Conservation (phyloP, 345 rosid species). For the Angophora floribunda region DNA sequence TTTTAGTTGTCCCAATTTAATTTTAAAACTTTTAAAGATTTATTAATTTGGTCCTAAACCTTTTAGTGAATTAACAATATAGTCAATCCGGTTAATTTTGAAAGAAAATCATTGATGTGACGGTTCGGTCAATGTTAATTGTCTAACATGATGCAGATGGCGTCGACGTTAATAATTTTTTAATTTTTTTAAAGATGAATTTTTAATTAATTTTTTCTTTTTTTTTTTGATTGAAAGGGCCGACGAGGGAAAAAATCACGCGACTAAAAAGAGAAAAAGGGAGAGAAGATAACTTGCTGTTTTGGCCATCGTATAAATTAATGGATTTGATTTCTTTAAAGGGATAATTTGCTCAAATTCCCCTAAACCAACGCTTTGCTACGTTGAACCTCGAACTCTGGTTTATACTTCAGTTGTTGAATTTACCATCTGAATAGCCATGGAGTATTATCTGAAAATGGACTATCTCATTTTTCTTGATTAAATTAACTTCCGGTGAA, state of each 20-base stretch:
- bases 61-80: too few relatives aligned
- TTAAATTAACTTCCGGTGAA: not conserved
- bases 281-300: not conserved
- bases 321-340: not conserved
- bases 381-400: not conserved
- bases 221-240: too few relatives aligned
- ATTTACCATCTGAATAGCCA: not conserved
- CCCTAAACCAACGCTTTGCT: not conserved
- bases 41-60: too few relatives aligned
- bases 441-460: not conserved
- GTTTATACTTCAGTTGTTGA: not conserved
- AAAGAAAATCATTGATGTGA: fast-evolving
- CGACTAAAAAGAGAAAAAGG: not conserved
- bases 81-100: too few relatives aligned
- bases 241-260: not conserved
- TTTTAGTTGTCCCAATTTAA: too few relatives aligned
- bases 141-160: too few relatives aligned
- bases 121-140: too few relatives aligned
- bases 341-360: not conserved
- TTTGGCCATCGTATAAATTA: not conserved
- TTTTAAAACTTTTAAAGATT: fast-evolving
- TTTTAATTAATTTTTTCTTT: too few relatives aligned
- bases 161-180: too few relatives aligned
- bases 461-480: not conserved
- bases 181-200: too few relatives aligned